Evolutionary conservation across 2,329 filamentous ascomycete species (phyloP), one percentile per base, ranked within the genome.

Genomic region (Microcera coccophila): DNA sequence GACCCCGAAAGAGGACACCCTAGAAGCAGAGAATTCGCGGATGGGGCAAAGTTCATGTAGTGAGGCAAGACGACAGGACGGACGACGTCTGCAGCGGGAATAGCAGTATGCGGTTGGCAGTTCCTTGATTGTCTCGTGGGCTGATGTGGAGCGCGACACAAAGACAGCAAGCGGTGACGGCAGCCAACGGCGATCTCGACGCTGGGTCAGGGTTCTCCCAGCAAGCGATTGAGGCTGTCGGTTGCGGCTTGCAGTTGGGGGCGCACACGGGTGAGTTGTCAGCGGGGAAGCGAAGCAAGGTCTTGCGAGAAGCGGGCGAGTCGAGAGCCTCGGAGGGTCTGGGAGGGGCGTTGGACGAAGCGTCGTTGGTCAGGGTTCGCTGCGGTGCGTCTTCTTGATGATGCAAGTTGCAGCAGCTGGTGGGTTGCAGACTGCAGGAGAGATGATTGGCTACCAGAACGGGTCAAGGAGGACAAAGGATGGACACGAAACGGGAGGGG

Each of bases 1-100:
- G 60, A 48, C 59, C 63, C 60, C 49, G 41, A 44, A 45, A 55
- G 49, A 66, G 63, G 63, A 62, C 63, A 66, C 63, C 63, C 54
- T 60, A 59, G 55, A 54, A 44, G 43, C 47, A 49, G 40, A 45
- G 44, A 42, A 39, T 55, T 42, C 49, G 42, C 50, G 29, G 48
- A 45, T 44, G 41, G 47, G 50, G n/a, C 41, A 39, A 50, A 48
- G 47, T 44, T 47, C 50, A 42, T 42, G 42, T 44, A 50, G 45
- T 46, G 40, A 40, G 37, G 49, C 46, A 42, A 50, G 45, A 44
- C 52, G 47, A 36, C 29, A 41, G 31, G 38, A 33, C 31, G 35
- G 34, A 40, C 32, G 19, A 33, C 36, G 22, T 26, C 22, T n/a
- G n/a, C n/a, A n/a, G n/a, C n/a, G n/a, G n/a, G n/a, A 26, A 12